Evolutionary conservation across 257 asterid species (phyloP).

Genomic region (Cinchona pubescens): DNA sequence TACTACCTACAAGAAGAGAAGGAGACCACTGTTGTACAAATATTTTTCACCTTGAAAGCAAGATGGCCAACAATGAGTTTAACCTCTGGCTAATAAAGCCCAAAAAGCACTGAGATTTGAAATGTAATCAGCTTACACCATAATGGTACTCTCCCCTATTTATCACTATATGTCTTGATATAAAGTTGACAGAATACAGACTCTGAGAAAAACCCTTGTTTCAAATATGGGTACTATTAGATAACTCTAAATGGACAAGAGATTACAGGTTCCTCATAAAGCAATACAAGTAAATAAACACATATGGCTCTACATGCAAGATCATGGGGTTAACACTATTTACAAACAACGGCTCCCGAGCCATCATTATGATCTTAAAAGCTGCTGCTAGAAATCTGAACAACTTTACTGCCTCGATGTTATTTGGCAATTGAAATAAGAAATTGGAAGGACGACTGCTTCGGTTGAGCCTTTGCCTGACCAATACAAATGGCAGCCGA

Average conservation of each 20-base stretch:
- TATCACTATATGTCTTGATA: slow-evolving; percentile 5
- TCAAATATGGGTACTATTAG: slow-evolving; percentile 11
- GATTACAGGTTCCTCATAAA: slow-evolving; percentile 26
- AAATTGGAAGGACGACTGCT: slow-evolving; percentile 28
- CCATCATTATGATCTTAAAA: slow-evolving; percentile 33
- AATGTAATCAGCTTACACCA: neutral
- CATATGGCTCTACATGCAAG: slow-evolving; percentile 39
- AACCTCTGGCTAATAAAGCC: neutral
- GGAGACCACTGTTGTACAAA: neutral
- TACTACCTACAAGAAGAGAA: no score
- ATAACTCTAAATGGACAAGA: slow-evolving; percentile 29
- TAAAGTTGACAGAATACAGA: slow-evolving; percentile 15
- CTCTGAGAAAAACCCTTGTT: slow-evolving; percentile 28
- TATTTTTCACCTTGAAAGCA: neutral
- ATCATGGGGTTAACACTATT: slow-evolving; percentile 40
- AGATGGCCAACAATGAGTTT: neutral
- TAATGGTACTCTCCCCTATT: neutral
- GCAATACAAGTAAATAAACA: slow-evolving; percentile 30
- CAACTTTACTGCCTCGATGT: slow-evolving; percentile 28
- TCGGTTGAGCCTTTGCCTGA: slow-evolving; percentile 22
- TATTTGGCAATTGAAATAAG: slow-evolving; percentile 22
- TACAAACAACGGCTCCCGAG: slow-evolving; percentile 43
- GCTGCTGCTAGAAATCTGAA: slow-evolving; percentile 20
- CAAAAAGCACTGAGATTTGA: neutral
- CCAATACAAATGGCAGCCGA: slow-evolving; percentile 7